phyloP scores from a whole-genome alignment of 345 rosid species.

The Eucalyptus camaldulensis region DNA sequence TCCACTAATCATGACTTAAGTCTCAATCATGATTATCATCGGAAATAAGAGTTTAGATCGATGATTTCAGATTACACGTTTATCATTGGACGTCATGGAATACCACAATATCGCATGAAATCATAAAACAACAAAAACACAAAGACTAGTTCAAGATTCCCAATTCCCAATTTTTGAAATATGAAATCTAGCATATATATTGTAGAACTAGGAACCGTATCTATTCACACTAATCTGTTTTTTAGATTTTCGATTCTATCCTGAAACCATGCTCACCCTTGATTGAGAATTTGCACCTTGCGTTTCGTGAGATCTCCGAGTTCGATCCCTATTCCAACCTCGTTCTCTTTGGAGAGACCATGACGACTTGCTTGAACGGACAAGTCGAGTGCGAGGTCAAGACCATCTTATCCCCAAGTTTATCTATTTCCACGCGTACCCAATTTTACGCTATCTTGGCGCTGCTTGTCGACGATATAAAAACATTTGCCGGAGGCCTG shows the following conservation, averaged over 20 bases:
- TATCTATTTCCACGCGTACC: neutral
- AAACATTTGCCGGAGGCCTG: neutral
- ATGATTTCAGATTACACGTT: fast-evolving
- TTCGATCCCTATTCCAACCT: neutral
- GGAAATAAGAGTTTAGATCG: too few relatives aligned
- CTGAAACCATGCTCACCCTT: fast-evolving
- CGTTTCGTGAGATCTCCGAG: neutral
- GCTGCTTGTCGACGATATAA: neutral
- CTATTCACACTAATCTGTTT: fast-evolving
- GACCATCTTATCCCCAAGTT: neutral
- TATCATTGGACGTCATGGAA: fast-evolving
- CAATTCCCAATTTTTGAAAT: too few relatives aligned
- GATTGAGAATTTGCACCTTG: neutral
- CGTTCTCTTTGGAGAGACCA: neutral
- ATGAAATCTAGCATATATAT: fast-evolving
- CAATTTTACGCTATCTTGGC: neutral
- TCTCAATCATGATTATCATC: too few relatives aligned
- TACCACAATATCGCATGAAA: fast-evolving
- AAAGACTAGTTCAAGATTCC: fast-evolving
- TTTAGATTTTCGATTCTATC: fast-evolving
- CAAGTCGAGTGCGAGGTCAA: neutral
- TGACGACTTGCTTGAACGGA: neutral
- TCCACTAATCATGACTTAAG: fast-evolving
- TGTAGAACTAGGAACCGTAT: fast-evolving
- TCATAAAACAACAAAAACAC: too few relatives aligned